Conservation (phyloP, 306 rosid species). For the Begonia peltatifolia region DNA sequence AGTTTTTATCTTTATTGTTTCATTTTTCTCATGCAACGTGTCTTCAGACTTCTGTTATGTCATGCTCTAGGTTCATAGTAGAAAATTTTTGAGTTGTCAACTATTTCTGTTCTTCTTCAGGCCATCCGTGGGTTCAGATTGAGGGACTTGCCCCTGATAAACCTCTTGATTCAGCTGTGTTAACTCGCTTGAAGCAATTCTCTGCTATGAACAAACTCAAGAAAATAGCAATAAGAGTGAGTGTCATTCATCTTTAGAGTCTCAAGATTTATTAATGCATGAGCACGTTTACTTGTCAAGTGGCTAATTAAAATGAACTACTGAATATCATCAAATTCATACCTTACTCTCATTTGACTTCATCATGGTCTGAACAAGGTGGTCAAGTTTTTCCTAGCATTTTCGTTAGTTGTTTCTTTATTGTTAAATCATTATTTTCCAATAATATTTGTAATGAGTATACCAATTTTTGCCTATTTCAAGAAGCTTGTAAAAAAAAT, state of each 20-base stretch:
- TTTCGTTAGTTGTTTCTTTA: too few species aligned
- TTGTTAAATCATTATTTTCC: not conserved
- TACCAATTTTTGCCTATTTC: too few species aligned
- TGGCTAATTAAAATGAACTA: too few species aligned
- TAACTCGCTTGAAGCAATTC: conserved; percentile 87
- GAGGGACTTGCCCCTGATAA: conserved; percentile 78
- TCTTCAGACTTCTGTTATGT: not conserved
- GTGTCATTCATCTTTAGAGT: conserved; percentile 17
- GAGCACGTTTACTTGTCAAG: too few species aligned
- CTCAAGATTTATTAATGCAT: too few species aligned
- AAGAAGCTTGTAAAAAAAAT: too few species aligned
- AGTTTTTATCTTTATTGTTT: conserved; percentile 24
- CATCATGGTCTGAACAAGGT: not conserved
- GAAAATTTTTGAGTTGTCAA: too few species aligned
- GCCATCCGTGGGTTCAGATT: conserved; percentile 88
- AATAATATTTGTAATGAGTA: not conserved
- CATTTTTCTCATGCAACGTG: not conserved
- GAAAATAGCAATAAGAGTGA: conserved; percentile 85
- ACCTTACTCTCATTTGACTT: not conserved
- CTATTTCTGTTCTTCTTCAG: conserved; percentile 23
- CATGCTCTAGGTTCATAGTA: too few species aligned
- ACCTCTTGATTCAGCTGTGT: conserved; percentile 87
- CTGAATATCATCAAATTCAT: too few species aligned
- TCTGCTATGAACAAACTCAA: conserved; percentile 84
- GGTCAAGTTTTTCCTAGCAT: too few species aligned